phyloP scores from a whole-genome alignment of 371 early-diverging fungal genomes.

The Aphelidium insulamus region DNA sequence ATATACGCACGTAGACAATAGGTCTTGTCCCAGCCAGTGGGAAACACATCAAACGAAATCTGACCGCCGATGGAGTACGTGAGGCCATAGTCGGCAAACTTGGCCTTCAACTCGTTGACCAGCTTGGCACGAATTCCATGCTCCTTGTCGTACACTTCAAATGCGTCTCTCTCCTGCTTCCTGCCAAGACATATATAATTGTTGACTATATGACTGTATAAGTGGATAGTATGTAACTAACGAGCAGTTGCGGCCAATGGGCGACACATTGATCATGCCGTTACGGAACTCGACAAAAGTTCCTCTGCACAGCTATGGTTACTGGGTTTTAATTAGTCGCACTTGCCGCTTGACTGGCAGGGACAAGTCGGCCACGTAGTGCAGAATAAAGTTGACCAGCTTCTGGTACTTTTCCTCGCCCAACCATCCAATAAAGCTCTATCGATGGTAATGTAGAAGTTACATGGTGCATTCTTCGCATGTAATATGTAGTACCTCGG shows the following conservation, averaged over 20 bases:
- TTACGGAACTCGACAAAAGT: slow-evolving; percentile 98
- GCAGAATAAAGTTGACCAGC: slow-evolving; percentile 80
- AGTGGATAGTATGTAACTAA: slow-evolving; percentile 5
- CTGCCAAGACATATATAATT: neutral
- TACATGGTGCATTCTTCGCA: neutral
- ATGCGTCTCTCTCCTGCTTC: slow-evolving; percentile 78
- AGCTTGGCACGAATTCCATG: slow-evolving; percentile 65
- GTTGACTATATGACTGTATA: neutral
- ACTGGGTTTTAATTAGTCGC: neutral
- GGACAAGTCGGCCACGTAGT: slow-evolving; percentile 86
- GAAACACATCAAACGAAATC: slow-evolving; percentile 99
- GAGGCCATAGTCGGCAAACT: slow-evolving; percentile 71
- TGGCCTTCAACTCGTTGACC: slow-evolving; percentile 55
- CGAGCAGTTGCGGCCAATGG: slow-evolving; percentile 95
- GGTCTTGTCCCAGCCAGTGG: slow-evolving; percentile 99
- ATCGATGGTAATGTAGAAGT: slow-evolving; percentile 3
- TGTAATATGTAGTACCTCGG: slow-evolving; percentile 34
- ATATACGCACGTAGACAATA: slow-evolving; percentile 95
- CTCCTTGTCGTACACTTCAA: slow-evolving; percentile 75
- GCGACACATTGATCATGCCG: slow-evolving; percentile 98
- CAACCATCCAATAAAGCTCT: slow-evolving; percentile 82
- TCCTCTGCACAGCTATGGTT: slow-evolving; percentile 33
- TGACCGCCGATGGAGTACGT: slow-evolving; percentile 97
- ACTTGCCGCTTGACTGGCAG: slow-evolving; percentile 80
- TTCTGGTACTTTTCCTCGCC: slow-evolving; percentile 93